phyloP scores from a whole-genome alignment of 345 rosid species.

The Erucastrum elatum region DNA sequence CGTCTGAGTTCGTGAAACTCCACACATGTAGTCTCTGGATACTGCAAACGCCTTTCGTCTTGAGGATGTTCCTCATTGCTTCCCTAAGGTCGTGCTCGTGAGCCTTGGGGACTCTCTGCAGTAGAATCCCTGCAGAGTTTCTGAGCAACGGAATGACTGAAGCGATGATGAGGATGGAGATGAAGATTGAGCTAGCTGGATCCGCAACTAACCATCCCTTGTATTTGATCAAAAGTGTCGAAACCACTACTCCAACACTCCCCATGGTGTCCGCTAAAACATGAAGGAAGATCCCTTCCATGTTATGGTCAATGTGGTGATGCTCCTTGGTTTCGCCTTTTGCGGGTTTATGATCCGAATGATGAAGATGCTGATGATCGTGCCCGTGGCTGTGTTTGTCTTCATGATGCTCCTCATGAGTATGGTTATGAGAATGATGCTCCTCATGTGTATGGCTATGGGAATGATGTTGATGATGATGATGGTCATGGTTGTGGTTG shows the following conservation, averaged over 20 bases:
- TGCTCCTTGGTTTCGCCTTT: slow-evolving; percentile 37
- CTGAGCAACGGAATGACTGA: slow-evolving; percentile 93
- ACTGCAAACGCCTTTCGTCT: slow-evolving; percentile 59
- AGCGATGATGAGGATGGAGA: slow-evolving; percentile 71
- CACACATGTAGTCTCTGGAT: slow-evolving; percentile 79
- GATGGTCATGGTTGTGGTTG: slow-evolving; percentile 15
- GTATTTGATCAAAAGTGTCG: slow-evolving; percentile 91
- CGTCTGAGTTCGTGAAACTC: slow-evolving; percentile 84
- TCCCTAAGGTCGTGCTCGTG: slow-evolving; percentile 60
- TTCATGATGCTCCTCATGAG: slow-evolving; percentile 42
- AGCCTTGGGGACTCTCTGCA: slow-evolving; percentile 81
- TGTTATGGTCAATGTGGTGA: slow-evolving; percentile 89
- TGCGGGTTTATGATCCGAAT: slow-evolving; percentile 12
- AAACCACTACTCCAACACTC: slow-evolving; percentile 92
- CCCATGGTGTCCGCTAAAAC: slow-evolving; percentile 97
- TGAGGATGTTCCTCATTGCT: slow-evolving; percentile 54
- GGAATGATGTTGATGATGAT: slow-evolving; percentile 34
- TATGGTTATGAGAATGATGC: slow-evolving; percentile 36
- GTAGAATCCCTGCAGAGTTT: slow-evolving; percentile 86
- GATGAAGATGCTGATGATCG: slow-evolving; percentile 30
- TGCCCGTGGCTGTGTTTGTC: slow-evolving; percentile 20
- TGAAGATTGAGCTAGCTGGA: slow-evolving; percentile 95
- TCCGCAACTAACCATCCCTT: slow-evolving; percentile 99
- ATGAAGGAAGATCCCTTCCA: slow-evolving; percentile 98
- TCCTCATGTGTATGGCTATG: slow-evolving; percentile 43